Base-by-base conservation (phyloP, 805 yeast genomes). In the Soucietia sequanensis region DNA sequence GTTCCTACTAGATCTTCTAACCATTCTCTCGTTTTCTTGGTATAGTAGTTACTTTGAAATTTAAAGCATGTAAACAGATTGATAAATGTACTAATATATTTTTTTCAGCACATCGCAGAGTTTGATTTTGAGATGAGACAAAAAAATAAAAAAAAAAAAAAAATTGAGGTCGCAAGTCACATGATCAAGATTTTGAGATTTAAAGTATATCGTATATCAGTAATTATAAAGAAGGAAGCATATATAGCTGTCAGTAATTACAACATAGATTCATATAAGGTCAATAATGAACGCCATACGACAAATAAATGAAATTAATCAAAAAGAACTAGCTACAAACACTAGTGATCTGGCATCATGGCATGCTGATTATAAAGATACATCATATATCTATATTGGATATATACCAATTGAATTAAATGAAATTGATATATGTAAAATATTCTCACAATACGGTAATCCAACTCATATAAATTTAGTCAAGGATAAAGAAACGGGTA, bases 401-500 rank as follows among this genome's bases (percentile, higher is more conserved):
- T 78, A 81, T 4, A 56, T 91, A 8, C 81, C 88, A 7, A 60
- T 51, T 11, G 76, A 76, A 21, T 55, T 88, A 18, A 78, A 77
- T 6, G 96, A 88, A 52, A 78, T 80, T 31, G 97, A 91, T 53
- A 57, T 91, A 0, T 50, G 89, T 5, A 72, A 79, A 0, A 76
- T 90, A 21, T 91, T 91, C 54, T 84, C 95, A 2, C 97, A 91
- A 52, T 91, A 76, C 57, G 98, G 98, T 0, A 73, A 80, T 13
- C 96, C 96, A 0, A 82, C 84, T 0, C 85, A 84, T 46, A 54
- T 91, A 23, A 77, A 81, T 33, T 62, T 90, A 33, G 73, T 77
- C 17, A 71, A 91, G 38, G 91, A 87, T 50, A 68, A 65, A 38
- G 74, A 58, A 11, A 72, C 83, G 0, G 87, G 88, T 2, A 72